Conservation (phyloP, 2,329 filamentous ascomycete genomes). For the Rutstroemia sydowiana region DNA sequence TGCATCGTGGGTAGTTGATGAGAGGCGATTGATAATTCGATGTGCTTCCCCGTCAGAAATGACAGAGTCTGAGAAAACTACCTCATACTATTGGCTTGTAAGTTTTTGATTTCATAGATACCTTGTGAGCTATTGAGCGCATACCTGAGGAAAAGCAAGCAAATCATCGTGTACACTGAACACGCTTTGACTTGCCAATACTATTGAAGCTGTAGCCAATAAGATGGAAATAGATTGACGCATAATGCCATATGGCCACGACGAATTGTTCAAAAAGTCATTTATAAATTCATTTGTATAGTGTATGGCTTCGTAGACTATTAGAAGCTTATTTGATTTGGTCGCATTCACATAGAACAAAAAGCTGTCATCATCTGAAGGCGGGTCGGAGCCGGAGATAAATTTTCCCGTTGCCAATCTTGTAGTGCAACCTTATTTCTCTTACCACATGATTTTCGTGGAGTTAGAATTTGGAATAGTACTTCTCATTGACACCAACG, state of each 20-base stretch:
- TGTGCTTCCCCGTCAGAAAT: constrained; percentile 50
- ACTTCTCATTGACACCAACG: not conserved
- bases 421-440: not conserved
- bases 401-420: not conserved
- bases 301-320: not conserved
- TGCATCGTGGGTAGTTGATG: constrained; percentile 19
- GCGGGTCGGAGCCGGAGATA: not conserved
- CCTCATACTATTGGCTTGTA: constrained; percentile 48
- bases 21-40: constrained; percentile 35
- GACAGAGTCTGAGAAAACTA: constrained; percentile 54
- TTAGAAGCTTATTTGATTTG: too few species aligned
- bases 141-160: constrained; percentile 63
- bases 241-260: constrained; percentile 30
- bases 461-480: not conserved
- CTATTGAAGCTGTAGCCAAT: constrained; percentile 28
- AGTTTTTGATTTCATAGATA: constrained; percentile 7
- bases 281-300: not conserved
- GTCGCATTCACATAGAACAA: constrained; percentile 1
- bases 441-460: not conserved
- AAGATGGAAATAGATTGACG: constrained; percentile 23
- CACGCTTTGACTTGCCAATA: constrained; percentile 45
- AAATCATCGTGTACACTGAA: constrained; percentile 70
- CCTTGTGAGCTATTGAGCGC: not conserved
- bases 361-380: constrained; percentile 9
- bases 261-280: constrained; percentile 10